Evolutionary conservation across 805 yeast species (phyloP).

Genomic region (Candida patagonica): DNA sequence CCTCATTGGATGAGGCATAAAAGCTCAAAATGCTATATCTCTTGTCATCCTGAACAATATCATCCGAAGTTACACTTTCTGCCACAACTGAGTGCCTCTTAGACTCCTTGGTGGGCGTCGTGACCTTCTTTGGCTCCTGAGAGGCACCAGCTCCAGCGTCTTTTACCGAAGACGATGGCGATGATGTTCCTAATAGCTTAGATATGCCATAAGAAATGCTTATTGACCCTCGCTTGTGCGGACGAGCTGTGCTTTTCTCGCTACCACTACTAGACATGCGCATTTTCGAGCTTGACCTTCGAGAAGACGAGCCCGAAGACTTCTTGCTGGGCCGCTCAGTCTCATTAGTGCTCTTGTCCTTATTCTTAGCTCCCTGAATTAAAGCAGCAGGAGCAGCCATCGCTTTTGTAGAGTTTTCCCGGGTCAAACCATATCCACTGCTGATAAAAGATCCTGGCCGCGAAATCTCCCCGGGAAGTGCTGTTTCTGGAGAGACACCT

Average conservation of each 20-base stretch:
- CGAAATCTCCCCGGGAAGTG: constrained; percentile 28
- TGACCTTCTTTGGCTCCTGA: constrained; percentile 2
- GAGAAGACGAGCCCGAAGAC: too few species aligned
- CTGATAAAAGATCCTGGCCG: constrained; percentile 21
- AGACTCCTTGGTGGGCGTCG: constrained; percentile 1
- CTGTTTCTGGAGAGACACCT: constrained; percentile 24
- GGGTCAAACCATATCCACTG: constrained; percentile 9
- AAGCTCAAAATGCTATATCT: constrained; percentile 19
- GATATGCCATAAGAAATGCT: constrained; percentile 21
- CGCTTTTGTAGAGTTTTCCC: too few species aligned
- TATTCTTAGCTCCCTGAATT: neutral
- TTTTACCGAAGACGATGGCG: constrained; percentile 2
- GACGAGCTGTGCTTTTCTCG: too few species aligned
- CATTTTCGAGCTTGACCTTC: too few species aligned
- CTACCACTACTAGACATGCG: too few species aligned
- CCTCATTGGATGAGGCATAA: constrained; percentile 8
- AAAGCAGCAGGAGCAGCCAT: too few species aligned
- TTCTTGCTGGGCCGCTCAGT: neutral
- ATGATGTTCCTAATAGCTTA: constrained; percentile 13
- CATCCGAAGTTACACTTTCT: neutral
- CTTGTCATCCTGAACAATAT: constrained; percentile 9
- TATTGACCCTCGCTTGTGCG: constrained; percentile 19
- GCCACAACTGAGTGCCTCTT: constrained; percentile 15
- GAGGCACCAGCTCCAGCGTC: too few species aligned
- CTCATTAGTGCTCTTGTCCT: neutral